Conservation (phyloP, 331 rosid species). For the Malus hybrid region DNA sequence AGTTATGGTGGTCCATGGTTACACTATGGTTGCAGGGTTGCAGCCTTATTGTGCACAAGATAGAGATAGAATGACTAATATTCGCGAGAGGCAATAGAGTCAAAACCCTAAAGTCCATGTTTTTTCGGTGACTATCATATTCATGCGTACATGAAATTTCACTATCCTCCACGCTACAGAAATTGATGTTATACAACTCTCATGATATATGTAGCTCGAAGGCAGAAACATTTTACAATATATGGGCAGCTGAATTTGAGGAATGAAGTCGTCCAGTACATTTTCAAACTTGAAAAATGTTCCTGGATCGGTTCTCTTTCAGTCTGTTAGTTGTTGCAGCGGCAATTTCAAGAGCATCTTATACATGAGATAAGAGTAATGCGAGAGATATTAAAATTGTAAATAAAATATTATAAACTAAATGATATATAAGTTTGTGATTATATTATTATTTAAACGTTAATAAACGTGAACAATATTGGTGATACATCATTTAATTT, state of each 20-base stretch:
- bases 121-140: not conserved
- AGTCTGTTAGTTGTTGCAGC: not conserved
- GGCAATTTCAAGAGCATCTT: not conserved
- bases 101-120: constrained; percentile 12
- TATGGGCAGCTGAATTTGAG: too few relatives aligned
- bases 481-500: too few relatives aligned
- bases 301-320: not conserved
- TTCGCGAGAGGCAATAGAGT: constrained; percentile 35
- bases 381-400: too few relatives aligned
- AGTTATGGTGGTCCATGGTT: constrained; percentile 21
- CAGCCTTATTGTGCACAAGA: constrained; percentile 41
- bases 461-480: too few relatives aligned
- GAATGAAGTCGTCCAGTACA: not conserved
- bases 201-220: too few relatives aligned
- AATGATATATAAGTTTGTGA: too few relatives aligned
- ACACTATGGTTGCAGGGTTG: constrained; percentile 4
- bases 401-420: too few relatives aligned
- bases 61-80: constrained; percentile 20
- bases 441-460: too few relatives aligned
- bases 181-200: not conserved
- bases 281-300: not conserved
- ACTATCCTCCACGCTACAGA: not conserved
- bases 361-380: not conserved
- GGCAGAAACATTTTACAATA: too few relatives aligned
- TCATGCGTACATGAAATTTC: not conserved